phyloP scores from a whole-genome alignment of 495 filamentous ascomycete genomes.

The Penicillium malachiteum region DNA sequence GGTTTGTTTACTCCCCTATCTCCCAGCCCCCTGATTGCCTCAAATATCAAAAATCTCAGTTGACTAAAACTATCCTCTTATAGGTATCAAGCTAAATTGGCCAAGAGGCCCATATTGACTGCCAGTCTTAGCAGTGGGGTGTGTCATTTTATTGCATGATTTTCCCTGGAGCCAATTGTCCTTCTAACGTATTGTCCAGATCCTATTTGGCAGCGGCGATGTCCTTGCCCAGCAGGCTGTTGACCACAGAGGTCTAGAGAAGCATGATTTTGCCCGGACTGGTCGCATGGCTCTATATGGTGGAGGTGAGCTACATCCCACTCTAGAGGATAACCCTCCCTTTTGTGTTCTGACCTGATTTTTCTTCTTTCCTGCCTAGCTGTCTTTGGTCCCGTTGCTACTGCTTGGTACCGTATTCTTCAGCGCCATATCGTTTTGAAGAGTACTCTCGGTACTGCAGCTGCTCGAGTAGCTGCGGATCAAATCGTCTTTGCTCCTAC shows the following conservation, averaged over 20 bases:
- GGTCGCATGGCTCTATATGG: conserved; percentile 91
- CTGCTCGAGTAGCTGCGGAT: conserved; percentile 78
- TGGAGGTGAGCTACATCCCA: conserved; percentile 59
- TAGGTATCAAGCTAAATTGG: conserved; percentile 88
- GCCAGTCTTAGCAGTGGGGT: conserved; percentile 82
- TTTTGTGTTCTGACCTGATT: neutral
- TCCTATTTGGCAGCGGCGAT: conserved; percentile 91
- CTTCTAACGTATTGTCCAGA: conserved; percentile 32
- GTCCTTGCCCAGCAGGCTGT: conserved; percentile 91
- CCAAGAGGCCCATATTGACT: conserved; percentile 79
- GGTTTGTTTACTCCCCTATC: conserved; percentile 28
- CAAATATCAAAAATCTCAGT: neutral
- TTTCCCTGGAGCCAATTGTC: neutral
- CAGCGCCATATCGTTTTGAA: conserved; percentile 65
- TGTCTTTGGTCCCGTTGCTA: conserved; percentile 88
- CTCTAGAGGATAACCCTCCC: neutral
- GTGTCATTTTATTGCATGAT: conserved; percentile 30
- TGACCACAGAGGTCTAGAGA: conserved; percentile 72
- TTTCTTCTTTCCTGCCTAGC: conserved; percentile 40
- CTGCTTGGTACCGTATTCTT: conserved; percentile 83
- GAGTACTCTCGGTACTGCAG: conserved; percentile 65
- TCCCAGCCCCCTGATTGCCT: neutral
- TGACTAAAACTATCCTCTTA: conserved; percentile 1
- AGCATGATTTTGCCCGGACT: conserved; percentile 80
- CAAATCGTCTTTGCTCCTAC: conserved; percentile 83